Evolutionary conservation across 176 grass and related monocot species (phyloP), one percentile per base, ranked within the genome.

Genomic region (Carex parvula): DNA sequence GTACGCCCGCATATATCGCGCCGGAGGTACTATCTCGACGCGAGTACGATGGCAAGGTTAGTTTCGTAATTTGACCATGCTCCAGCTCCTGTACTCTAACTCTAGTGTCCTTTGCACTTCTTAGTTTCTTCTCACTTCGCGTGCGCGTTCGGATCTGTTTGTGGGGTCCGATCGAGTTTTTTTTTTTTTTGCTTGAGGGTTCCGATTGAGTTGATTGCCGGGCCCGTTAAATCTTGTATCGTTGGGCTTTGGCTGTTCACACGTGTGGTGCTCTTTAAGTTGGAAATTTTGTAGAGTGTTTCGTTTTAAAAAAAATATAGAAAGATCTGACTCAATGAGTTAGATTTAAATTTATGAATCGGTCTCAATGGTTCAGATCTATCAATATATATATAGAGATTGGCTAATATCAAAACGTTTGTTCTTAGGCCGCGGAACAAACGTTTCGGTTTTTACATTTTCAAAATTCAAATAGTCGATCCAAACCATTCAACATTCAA

Each of bases 11-110:
- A 41, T 97, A 97, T 80, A 94, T 97, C 83, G 94, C 94, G 13
- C 94, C 94, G 52, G 94, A 97, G 87, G 94, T 97, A 55, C 86
- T 97, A 58, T 92, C 88, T 22, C 90, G 90, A 66, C 94, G 88
- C 54, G 94, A 97, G 84, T 97, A 94, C 84, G 94, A 97, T 86
- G 94, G 94, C 83, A 97, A 97, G 92, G 94, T 97, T 81, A 92
- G 86, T 87, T 82, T 41, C 72, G 10, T 80, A 22, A 86, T 76
- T 86, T 54, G 4, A 2, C 6, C 14, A 50, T 50, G 10, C 9
- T 39, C 37, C 37, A 29, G 29, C 29, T 29, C 29, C 29, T 29
- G 1, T 39, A 35, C 7, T 67, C 1, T 48, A 10, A 2, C 16
- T 29, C 29, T 29, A 29, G 29, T 29, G 4, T 39, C 5, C 56